phyloP scores from a whole-genome alignment of 371 early-diverging fungal species.

The Circinella minor region DNA sequence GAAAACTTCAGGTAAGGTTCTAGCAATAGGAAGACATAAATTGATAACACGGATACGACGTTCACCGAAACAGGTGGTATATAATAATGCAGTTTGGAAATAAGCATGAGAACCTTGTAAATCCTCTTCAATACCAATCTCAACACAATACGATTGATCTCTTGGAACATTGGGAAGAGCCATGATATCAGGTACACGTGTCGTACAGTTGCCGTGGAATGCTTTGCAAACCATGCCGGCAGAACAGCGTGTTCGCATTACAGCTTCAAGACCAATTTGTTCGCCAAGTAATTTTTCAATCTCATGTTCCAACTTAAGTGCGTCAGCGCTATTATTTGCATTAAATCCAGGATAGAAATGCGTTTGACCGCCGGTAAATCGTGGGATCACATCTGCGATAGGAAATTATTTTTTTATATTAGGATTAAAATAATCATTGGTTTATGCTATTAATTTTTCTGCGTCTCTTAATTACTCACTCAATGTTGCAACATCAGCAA shows the following conservation, averaged over 20 bases:
- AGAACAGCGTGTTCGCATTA: conserved; percentile 86
- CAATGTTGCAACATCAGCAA: conserved; percentile 83
- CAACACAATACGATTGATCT: conserved; percentile 83
- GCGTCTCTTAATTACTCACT: conserved; percentile 41
- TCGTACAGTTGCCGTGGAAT: conserved; percentile 87
- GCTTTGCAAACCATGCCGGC: conserved; percentile 76
- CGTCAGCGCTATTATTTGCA: conserved; percentile 67
- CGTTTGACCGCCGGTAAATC: conserved; percentile 88
- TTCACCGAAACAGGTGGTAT: conserved; percentile 86
- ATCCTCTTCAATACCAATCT: conserved; percentile 78
- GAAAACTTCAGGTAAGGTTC: conserved; percentile 72
- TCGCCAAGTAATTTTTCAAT: conserved; percentile 68
- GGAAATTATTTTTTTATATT: neutral
- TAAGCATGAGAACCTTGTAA: conserved; percentile 67
- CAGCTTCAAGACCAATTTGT: conserved; percentile 83
- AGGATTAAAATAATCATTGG: neutral
- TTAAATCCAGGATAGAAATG: conserved; percentile 87
- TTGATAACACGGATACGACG: conserved; percentile 97
- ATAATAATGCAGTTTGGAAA: conserved; percentile 97
- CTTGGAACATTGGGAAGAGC: conserved; percentile 88
- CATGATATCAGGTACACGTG: conserved; percentile 84
- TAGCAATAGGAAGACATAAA: conserved; percentile 86
- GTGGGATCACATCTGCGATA: conserved; percentile 65
- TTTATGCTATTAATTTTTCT: neutral
- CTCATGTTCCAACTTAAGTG: conserved; percentile 73